A percentile compares a stretch with the other conserved stretches of the same genome.
Evolutionary conservation across 73 alveolate genomes (phyloP).

Genomic region (Tetrahymena elliotti): DNA sequence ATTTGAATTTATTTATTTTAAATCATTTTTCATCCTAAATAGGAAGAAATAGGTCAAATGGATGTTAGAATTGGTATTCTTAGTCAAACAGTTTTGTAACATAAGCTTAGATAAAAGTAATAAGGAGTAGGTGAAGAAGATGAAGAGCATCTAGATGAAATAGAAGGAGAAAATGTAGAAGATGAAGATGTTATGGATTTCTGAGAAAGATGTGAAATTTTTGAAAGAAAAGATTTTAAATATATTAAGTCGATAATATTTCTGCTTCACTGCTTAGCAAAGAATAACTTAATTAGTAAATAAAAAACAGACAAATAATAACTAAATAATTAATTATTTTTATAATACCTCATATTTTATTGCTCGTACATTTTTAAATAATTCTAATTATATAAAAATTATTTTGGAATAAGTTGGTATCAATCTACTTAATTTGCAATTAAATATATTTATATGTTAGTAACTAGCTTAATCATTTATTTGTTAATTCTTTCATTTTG

Average conservation of each 20-base stretch:
- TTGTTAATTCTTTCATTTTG: too few species aligned
- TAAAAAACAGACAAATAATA: too few species aligned
- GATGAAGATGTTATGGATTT: neutral
- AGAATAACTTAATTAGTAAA: too few species aligned
- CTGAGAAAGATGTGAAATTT: neutral
- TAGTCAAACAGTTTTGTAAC: slow-evolving; percentile 21
- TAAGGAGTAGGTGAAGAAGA: neutral
- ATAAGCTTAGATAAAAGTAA: neutral
- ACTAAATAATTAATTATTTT: too few species aligned
- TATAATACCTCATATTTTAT: neutral
- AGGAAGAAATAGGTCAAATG: slow-evolving; percentile 38
- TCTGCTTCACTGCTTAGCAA: too few species aligned
- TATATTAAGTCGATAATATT: too few species aligned
- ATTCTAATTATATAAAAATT: too few species aligned
- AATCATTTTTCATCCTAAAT: neutral
- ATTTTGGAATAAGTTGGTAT: neutral
- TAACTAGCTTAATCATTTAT: too few species aligned
- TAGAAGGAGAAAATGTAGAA: neutral
- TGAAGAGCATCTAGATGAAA: neutral
- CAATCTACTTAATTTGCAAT: neutral
- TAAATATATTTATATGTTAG: too few species aligned
- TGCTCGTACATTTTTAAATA: neutral
- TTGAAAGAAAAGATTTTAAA: neutral
- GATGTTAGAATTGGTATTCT: slow-evolving; percentile 38
- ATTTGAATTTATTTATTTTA: neutral